These are phyloP conservation scores for Phytophthora rubi DNA, from an alignment of 352 stramenopile genomes.

Conservation along the genomic window DNA sequence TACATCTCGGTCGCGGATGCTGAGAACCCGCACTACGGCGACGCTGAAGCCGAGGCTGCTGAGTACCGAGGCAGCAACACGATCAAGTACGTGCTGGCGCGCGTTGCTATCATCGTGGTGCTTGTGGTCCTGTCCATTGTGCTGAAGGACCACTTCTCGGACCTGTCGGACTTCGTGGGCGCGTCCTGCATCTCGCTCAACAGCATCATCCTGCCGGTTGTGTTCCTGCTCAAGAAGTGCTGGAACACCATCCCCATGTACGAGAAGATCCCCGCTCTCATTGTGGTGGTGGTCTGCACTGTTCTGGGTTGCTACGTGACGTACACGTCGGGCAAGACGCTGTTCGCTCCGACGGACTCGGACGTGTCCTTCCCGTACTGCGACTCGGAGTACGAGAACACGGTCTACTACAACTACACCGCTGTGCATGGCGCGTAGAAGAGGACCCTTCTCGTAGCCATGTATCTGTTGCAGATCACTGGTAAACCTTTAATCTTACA, in stretches of 20 bases:
- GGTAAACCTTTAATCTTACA: background rate
- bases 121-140: conserved; percentile 49
- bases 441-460: background rate
- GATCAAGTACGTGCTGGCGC: conserved; percentile 47
- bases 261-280: conserved; percentile 21
- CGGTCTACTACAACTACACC: conserved; percentile 37
- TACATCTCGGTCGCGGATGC: conserved; percentile 37
- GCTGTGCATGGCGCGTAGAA: conserved; percentile 22
- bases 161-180: conserved; percentile 50
- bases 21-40: conserved; percentile 29
- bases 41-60: conserved; percentile 23
- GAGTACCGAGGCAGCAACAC: conserved; percentile 43
- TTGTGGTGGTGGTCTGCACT: conserved; percentile 23
- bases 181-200: conserved; percentile 51
- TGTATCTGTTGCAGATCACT: background rate
- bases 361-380: conserved; percentile 30
- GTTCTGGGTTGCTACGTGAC: conserved; percentile 29
- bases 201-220: conserved; percentile 46
- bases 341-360: conserved; percentile 27
- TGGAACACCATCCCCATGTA: conserved; percentile 25
- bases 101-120: conserved; percentile 39
- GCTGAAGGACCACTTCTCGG: conserved; percentile 49
- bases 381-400: conserved; percentile 28
- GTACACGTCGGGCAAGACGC: conserved; percentile 30
- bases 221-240: conserved; percentile 36